Evolutionary conservation across 208 protist genomes (phyloP).

Genomic region (Acanthamoeba royreba): DNA sequence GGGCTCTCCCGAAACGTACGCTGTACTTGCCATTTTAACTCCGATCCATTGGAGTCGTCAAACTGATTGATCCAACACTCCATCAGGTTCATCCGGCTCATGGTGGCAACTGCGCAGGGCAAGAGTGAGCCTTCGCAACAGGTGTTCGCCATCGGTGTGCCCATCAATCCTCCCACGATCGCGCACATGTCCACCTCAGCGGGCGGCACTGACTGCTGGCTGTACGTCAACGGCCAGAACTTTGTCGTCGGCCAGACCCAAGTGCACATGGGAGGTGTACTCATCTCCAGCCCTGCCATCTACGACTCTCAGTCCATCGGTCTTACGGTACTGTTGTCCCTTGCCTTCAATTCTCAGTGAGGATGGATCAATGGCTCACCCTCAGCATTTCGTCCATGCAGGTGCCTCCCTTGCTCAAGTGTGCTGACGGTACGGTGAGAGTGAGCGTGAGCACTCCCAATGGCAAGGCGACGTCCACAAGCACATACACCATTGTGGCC

Average conservation of each 20-base stretch:
- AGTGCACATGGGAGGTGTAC: background rate
- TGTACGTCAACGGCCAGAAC: background rate
- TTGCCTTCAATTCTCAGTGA: background rate
- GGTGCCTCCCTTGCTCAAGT: background rate
- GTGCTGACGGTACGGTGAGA: background rate
- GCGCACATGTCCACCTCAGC: background rate
- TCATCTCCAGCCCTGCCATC: background rate
- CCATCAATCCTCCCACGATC: background rate
- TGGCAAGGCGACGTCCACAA: background rate
- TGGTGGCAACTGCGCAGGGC: background rate
- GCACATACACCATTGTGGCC: background rate
- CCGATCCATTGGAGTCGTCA: too few species aligned
- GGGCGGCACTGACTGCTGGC: background rate
- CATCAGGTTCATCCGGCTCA: background rate
- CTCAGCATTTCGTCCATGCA: background rate
- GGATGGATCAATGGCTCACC: too few species aligned
- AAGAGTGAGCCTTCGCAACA: background rate
- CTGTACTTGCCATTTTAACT: background rate
- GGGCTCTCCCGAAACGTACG: background rate
- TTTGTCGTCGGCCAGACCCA: background rate
- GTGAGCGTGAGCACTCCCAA: background rate
- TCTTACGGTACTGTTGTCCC: background rate
- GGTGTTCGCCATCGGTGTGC: background rate
- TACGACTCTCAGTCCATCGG: background rate
- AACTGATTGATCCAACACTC: too few species aligned